Base-by-base conservation (phyloP, 1,284 basidiomycete species). In the Pseudozyma flocculosa region DNA sequence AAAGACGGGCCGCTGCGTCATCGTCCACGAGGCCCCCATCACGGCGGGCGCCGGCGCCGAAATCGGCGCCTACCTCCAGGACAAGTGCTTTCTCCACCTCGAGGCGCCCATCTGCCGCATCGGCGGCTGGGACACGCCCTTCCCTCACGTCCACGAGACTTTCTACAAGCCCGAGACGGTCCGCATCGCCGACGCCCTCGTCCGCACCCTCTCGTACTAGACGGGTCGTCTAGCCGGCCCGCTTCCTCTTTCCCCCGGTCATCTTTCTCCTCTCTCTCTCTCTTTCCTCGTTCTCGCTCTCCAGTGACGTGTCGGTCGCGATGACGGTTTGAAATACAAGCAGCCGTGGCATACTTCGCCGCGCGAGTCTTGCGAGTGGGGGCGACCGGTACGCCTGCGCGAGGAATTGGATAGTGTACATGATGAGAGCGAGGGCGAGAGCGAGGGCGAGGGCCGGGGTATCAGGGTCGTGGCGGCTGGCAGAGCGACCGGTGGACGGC, bases 1-100 rank as follows among this genome's bases (percentile, higher is more conserved):
- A 13, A 72, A 69, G 48, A 74, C 72, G 11, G 71, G 71, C 5
- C 50, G 72, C 13, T 69, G 68, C 40, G 66, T 74, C 21, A 57
- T 74, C 4, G 72, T 74, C 2, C 68, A 72, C 52, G 72, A 74
- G 53, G 72, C 72, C 2, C 72, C 72, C 4, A 51, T 74, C 22
- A 74, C 72, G 0, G 68, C 60, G 0, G 71, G 70, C 13, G 72
- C 56, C 1, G 70, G 70, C 2, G 70, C 70, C 1, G 72, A 74
- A 29, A 71, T 74, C 43, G 56, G 61, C 9, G 67, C 69, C 15
- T 48, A 70, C 21, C 37, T 74, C 4, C 72, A 74, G 46, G 50
- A 71, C 43, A 49, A 54, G 23, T 68, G 64, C 57, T 74, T 74
- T 47, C 48, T 74, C 19, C 51, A 63, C 23, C 55, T 74, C 8